These are phyloP conservation scores for Aspergillus terreus DNA, from an alignment of 2,329 filamentous ascomycete species.

Conservation along the genomic window DNA sequence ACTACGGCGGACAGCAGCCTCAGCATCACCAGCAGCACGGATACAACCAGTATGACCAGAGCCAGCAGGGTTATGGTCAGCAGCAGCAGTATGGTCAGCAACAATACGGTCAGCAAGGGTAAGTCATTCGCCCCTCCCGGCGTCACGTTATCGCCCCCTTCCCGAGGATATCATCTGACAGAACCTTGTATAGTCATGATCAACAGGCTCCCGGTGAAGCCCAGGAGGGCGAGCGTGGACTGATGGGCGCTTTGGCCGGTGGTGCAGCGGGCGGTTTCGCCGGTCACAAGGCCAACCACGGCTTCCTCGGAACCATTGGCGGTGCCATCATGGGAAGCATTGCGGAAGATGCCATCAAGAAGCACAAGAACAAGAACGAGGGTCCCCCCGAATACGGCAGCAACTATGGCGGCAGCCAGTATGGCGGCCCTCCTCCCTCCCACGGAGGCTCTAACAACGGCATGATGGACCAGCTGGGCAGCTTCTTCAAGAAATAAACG, in stretches of 20 bases:
- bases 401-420: slow-evolving; percentile 11
- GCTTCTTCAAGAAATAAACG: slow-evolving; percentile 37
- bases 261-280: slow-evolving; percentile 45
- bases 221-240: slow-evolving; percentile 44
- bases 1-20: slow-evolving; percentile 19
- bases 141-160: neutral
- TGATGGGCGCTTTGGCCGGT: slow-evolving; percentile 45
- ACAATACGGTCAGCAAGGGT: slow-evolving; percentile 20
- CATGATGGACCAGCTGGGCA: slow-evolving; percentile 33
- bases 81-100: slow-evolving; percentile 19
- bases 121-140: slow-evolving; percentile 5
- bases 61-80: slow-evolving; percentile 14
- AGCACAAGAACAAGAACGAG: slow-evolving; percentile 39
- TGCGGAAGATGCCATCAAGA: slow-evolving; percentile 44
- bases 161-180: slow-evolving; percentile 10
- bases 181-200: slow-evolving; percentile 16
- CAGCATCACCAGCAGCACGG: slow-evolving; percentile 15
- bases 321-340: slow-evolving; percentile 46
- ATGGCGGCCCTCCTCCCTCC: slow-evolving; percentile 17
- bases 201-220: slow-evolving; percentile 34
- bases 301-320: slow-evolving; percentile 46
- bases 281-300: slow-evolving; percentile 47
- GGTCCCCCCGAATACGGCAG: slow-evolving; percentile 15
- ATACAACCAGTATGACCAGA: slow-evolving; percentile 15
- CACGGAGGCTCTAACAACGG: slow-evolving; percentile 12